Evolutionary conservation across 352 stramenopile species (phyloP), one percentile per base, ranked within the genome.

Genomic region (Halophytophthora polymorphica): DNA sequence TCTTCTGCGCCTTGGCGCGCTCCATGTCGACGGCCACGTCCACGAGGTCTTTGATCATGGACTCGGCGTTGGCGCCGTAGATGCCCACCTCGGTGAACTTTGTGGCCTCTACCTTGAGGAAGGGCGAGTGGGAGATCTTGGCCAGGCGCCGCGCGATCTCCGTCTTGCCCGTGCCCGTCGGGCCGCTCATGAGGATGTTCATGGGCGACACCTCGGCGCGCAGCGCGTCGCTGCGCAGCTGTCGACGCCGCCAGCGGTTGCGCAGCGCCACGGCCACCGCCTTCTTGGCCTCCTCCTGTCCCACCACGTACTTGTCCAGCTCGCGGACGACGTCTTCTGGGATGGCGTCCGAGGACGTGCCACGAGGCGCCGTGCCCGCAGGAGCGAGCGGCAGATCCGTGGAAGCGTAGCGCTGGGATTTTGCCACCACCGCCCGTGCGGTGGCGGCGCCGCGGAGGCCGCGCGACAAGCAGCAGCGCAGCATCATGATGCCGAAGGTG

Each of bases 21-120:
- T 95, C 96, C 67, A 98, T 83, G 54, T 90, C 86, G 43, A 98
- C 96, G 12, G 86, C 86, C 10, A 98, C 83, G 61, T 99, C 96
- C 48, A 99, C 94, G 28, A 99, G 89, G 63, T 99, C 79, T 50
- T 96, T 95, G 66, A 99, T 97, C 77, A 99, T 99, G 42, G 96
- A 90, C 73, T 99, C 96, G 2, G 98, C 96, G 75, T 99, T 98
- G 38, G 96, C 72, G 45, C 97, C 96, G 69, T 99, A 97, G 68
- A 99, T 99, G 22, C 97, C 97, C 19, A 99, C 97, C 67, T 99
- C 97, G 4, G 97, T 99, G 69, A 98, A 99, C 76, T 99, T 99
- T 42, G 97, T 99, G 14, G 96, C 97, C 67, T 99, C 97, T 36
- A 93, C 81, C 65, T 99, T 99, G 55, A 98, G 85, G 74, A 99